These are phyloP conservation scores for Paulownia fortunei DNA, from an alignment of 257 asterid genomes.

Conservation along the genomic window DNA sequence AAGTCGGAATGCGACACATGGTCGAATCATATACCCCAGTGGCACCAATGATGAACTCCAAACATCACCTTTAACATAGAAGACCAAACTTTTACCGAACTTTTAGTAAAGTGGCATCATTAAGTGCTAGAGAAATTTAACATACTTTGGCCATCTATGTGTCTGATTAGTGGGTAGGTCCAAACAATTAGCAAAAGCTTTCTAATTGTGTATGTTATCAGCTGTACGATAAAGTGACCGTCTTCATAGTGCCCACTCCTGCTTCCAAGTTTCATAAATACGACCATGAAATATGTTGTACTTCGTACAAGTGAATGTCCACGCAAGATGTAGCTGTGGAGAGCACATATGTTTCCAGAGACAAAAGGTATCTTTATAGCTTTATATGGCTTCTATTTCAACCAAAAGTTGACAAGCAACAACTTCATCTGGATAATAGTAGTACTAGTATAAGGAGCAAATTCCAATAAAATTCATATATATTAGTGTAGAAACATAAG, in stretches of 20 bases:
- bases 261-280: neutral
- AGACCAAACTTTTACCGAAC: neutral
- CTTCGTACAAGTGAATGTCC: neutral
- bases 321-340: neutral
- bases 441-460: neutral
- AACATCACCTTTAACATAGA: neutral
- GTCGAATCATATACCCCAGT: neutral
- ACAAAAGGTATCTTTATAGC: neutral
- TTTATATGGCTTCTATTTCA: neutral
- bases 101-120: neutral
- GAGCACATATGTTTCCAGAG: too few relatives aligned
- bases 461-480: neutral
- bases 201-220: slow-evolving; percentile 25
- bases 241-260: slow-evolving; percentile 1
- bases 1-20: too few relatives aligned
- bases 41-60: neutral
- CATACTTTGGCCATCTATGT: neutral
- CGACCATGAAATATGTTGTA: neutral
- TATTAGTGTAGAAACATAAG: neutral
- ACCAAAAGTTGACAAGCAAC: neutral
- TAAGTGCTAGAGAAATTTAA: neutral
- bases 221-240: neutral
- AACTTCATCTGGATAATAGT: neutral
- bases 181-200: neutral
- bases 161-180: slow-evolving; percentile 2